Evolutionary conservation across 257 asterid genomes (phyloP).

Genomic region (Nyctanthes arbortristis): DNA sequence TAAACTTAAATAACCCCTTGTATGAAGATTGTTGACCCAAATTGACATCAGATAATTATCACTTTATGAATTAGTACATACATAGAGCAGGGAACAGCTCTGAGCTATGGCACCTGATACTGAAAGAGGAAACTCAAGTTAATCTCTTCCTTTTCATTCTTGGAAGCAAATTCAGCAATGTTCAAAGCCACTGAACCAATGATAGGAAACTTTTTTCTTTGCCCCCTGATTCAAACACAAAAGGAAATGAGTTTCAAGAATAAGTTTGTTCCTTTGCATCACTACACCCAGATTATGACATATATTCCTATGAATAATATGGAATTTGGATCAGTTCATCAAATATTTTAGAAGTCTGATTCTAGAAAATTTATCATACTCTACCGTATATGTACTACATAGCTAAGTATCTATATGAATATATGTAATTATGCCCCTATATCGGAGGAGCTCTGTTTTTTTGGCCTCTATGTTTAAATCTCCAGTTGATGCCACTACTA

Average conservation of each 20-base stretch:
- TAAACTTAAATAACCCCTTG: background rate
- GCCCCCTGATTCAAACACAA: constrained; percentile 65
- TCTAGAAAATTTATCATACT: too few species aligned
- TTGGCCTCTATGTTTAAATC: too few species aligned
- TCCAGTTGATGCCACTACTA: too few species aligned
- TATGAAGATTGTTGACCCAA: constrained; percentile 8
- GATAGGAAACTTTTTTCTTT: constrained; percentile 58
- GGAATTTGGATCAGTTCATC: too few species aligned
- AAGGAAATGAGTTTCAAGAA: constrained; percentile 27
- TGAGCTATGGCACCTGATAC: constrained; percentile 45
- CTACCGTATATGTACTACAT: too few species aligned
- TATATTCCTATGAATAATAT: too few species aligned
- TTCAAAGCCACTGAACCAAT: constrained; percentile 71
- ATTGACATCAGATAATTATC: background rate
- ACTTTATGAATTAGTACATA: constrained; percentile 38
- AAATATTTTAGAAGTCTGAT: too few species aligned
- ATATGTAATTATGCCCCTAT: too few species aligned
- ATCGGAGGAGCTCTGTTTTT: too few species aligned
- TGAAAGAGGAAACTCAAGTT: constrained; percentile 65
- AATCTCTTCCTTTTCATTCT: constrained; percentile 48
- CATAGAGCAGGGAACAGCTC: constrained; percentile 52
- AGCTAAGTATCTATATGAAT: too few species aligned
- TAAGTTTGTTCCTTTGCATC: too few species aligned
- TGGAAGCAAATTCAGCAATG: constrained; percentile 77
- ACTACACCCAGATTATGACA: too few species aligned